Base-by-base conservation (phyloP, 2,329 filamentous ascomycete species). In the Penicillium nordicum region DNA sequence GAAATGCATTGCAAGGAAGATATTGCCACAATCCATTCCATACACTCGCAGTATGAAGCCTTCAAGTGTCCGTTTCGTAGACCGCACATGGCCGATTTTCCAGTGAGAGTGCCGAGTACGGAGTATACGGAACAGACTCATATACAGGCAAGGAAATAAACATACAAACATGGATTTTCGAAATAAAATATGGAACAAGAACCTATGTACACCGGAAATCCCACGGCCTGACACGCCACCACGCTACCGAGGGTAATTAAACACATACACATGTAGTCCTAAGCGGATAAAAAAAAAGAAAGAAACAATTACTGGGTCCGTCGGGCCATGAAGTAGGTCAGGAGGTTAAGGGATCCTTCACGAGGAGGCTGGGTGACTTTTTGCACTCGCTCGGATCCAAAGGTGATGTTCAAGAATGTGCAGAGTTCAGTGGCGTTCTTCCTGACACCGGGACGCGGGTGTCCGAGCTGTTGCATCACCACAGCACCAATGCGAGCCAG, bases 381-480 rank as follows among this genome's bases (percentile, higher is more conserved):
- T 60, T 69, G 71, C 16, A 66, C 60, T 10, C 64, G 62, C 23
- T 66, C 64, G 7, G 60, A 57, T 3, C 64, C 64, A 12, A 65
- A 66, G n/a, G 61, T 66, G 21, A 65, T 59, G 30, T 65, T 66
- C 34, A 72, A 58, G 54, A 71, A 67, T 4, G 65, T 65, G 50
- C 68, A 72, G n/a, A 74, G 63, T 45, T 74, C 70, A 11, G 72
- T 73, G 7, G 71, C 70, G 34, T 72, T 69, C 41, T 74, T 70
- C 18, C 75, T 66, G 40, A 76, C 65, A 53, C 76, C 73, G 1
- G 73, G 69, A 36, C 74, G 69, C 1, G 65, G 61, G 54, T 72
- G 70, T 3, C 63, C 61, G 3, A 77, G 61, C 42, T 68, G 68
- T 37, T 63, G 61, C 51, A 67, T 67, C 5, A 70, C 70, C 29